Evolutionary conservation across 108 stramenopile genomes (phyloP).

Genomic region (Bacterosira constricta): DNA sequence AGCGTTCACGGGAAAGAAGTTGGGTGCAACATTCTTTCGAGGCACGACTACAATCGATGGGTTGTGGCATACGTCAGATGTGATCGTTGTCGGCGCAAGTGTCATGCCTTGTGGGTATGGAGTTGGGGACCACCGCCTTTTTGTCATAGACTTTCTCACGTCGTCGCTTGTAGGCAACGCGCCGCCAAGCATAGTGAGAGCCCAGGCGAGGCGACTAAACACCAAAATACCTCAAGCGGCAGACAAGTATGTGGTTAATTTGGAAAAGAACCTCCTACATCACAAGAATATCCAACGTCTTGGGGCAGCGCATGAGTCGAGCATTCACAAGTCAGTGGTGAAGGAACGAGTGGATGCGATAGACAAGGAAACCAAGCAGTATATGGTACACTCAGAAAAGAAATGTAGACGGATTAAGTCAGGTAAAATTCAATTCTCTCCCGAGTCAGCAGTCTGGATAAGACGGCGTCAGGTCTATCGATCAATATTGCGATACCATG

Average conservation of each 20-base stretch:
- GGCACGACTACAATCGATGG: constrained; percentile 1
- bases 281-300: no score
- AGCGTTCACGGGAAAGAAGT: not conserved
- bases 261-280: not conserved
- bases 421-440: not conserved
- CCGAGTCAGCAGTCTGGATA: no score
- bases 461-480: constrained; percentile 4
- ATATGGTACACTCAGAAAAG: constrained; percentile 21
- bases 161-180: not conserved
- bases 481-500: no score
- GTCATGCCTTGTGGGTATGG: not conserved
- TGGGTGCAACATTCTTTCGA: constrained; percentile 8
- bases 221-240: no score
- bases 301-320: no score
- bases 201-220: not conserved
- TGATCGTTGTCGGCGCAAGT: not conserved
- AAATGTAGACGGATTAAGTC: constrained; percentile 4
- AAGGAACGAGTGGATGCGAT: not conserved
- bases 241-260: not conserved
- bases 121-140: not conserved
- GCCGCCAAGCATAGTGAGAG: not conserved
- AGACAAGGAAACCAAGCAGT: not conserved
- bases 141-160: not conserved
- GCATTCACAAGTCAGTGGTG: no score
- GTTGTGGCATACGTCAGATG: constrained; percentile 1